These are phyloP conservation scores for Dysphania ambrosioides DNA, from an alignment of 148 eudicot genomes.

Conservation along the genomic window DNA sequence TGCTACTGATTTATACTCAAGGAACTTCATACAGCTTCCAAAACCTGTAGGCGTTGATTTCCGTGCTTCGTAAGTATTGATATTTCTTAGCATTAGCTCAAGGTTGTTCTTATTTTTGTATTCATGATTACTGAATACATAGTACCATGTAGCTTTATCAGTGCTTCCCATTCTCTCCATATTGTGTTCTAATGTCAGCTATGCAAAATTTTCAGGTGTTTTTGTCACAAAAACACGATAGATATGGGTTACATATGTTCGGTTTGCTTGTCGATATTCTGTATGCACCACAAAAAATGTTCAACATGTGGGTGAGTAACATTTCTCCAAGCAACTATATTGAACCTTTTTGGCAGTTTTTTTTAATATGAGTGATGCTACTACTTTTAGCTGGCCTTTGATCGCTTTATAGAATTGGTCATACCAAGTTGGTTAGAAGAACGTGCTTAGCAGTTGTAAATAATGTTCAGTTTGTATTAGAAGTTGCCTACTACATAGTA, in stretches of 20 bases:
- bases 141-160: background rate
- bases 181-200: constrained; percentile 1
- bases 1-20: constrained; percentile 87
- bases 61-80: constrained; percentile 99
- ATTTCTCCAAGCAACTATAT: background rate
- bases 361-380: constrained; percentile 3
- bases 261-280: too few relatives aligned
- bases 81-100: too few relatives aligned
- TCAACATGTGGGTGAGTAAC: constrained; percentile 91
- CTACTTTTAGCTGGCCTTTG: background rate
- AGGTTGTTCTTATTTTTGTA: too few relatives aligned
- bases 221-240: constrained; percentile 96
- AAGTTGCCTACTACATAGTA: background rate
- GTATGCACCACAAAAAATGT: too few relatives aligned
- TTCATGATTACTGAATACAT: too few relatives aligned
- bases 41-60: constrained; percentile 93
- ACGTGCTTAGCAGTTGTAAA: background rate
- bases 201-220: constrained; percentile 61
- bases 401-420: background rate
- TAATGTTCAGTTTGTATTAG: background rate
- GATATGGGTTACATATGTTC: constrained; percentile 99
- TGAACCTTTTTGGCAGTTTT: background rate
- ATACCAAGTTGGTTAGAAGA: background rate
- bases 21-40: constrained; percentile 79
- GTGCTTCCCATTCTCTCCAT: too few relatives aligned